Conservation (phyloP, 805 yeast species). For the Candida corydali region DNA sequence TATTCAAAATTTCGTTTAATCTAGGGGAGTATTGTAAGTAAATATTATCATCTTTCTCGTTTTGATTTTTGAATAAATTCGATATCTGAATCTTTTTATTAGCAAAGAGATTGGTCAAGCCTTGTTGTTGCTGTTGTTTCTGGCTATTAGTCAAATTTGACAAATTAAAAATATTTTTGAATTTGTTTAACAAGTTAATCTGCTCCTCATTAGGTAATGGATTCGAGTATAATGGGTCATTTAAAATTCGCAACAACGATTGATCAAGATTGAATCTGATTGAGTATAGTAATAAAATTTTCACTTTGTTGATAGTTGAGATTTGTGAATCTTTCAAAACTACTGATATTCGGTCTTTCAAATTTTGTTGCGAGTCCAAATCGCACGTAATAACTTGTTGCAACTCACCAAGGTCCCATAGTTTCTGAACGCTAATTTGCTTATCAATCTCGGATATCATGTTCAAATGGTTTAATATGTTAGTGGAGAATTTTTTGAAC, state of each 20-base stretch:
- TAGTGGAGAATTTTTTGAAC: constrained; percentile 79
- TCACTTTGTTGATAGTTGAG: constrained; percentile 57
- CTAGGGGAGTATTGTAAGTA: constrained; percentile 91
- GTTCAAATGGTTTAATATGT: constrained; percentile 89
- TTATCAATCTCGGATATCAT: constrained; percentile 83
- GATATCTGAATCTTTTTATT: constrained; percentile 30
- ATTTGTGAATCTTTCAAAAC: constrained; percentile 40
- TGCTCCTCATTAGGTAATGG: constrained; percentile 34
- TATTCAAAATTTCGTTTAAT: constrained; percentile 41
- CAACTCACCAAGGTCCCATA: constrained; percentile 85
- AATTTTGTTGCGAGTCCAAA: constrained; percentile 28
- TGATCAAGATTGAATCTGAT: constrained; percentile 43
- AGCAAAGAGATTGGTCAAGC: constrained; percentile 26
- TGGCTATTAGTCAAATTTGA: constrained; percentile 9
- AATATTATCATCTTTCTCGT: constrained; percentile 50
- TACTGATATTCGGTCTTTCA: constrained; percentile 52
- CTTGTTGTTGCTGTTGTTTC: constrained; percentile 13
- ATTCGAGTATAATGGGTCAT: constrained; percentile 23
- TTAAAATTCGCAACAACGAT: constrained; percentile 23
- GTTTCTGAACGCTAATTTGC: constrained; percentile 54
- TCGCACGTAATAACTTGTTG: constrained; percentile 79
- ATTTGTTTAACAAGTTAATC: constrained; percentile 25
- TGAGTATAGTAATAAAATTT: constrained; percentile 70
- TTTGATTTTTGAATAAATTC: constrained; percentile 21
- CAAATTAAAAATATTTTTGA: constrained; percentile 20